Base-by-base conservation (phyloP, 768 basidiomycete species). In the Chiua virens region DNA sequence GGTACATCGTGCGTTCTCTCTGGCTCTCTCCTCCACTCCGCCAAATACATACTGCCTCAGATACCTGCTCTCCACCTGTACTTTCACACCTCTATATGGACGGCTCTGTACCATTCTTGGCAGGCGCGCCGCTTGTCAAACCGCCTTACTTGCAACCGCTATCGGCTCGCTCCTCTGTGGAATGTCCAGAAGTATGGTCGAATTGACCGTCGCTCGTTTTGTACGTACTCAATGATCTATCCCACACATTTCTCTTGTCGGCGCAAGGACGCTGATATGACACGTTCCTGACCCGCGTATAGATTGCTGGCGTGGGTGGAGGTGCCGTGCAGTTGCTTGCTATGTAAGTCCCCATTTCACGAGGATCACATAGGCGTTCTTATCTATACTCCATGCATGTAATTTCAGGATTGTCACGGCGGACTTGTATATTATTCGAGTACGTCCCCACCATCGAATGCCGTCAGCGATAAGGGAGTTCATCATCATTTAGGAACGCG, bases 11-110 rank as follows among this genome's bases (percentile, higher is more conserved):
- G 49, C 18, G 56, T 49, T 34, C 23, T 20, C 14, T 18, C 22
- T 34, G 39, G 11, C 34, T 21, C 5, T 23, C 1, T 23, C 4
- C 20, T 11, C 28, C 11, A 30, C 11, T 3, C 39, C 41, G 1
- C 8, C 18, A 30, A 14, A 8, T 5, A 21, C 25, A 8, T 15
- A 17, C 32, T 23, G 27, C 39, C 5, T 50, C 39, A 57, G 51
- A 25, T 90, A 87, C 66, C 70, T 91, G 8, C 78, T 91, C 14
- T 85, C 89, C 4, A 86, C 81, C 4, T 87, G 85, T 65, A 87
- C 88, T 3, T 90, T 90, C 55, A 90, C 89, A 0, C 89, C 87
- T 0, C 73, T 91, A 6, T 91, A 90, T 61, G 89, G 89, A 21
- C 80, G 88, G 4, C 73, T 92, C 6, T 86, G 80, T 55, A 85